phyloP scores from a whole-genome alignment of 108 stramenopile genomes.

The Parietichytrium sp. region DNA sequence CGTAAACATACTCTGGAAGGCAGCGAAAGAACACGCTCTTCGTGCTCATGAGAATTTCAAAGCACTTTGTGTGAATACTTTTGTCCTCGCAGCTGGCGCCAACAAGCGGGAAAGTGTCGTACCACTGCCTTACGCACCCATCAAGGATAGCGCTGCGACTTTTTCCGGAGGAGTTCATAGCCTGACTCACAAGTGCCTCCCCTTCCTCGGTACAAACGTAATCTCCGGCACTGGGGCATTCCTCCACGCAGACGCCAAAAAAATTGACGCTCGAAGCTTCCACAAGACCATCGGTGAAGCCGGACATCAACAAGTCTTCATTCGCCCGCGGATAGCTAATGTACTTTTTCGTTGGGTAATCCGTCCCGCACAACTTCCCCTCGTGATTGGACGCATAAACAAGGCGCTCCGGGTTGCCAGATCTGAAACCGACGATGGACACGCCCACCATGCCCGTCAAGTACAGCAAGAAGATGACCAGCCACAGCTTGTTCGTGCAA shows the following conservation, averaged over 20 bases:
- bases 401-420: neutral
- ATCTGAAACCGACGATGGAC: neutral
- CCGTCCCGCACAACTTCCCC: neutral
- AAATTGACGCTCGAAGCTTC: neutral
- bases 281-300: neutral
- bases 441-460: neutral
- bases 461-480: neutral
- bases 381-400: neutral
- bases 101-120: neutral
- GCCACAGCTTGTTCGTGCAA: neutral
- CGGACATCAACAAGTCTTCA: constrained; percentile 23
- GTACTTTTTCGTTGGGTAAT: neutral
- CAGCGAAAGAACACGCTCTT: constrained; percentile 6
- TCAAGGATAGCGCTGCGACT: neutral
- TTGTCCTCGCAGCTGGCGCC: neutral
- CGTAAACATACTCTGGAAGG: neutral
- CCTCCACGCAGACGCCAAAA: neutral
- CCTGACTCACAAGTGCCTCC: neutral
- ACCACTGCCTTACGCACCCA: neutral
- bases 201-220: constrained; percentile 1
- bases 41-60: constrained; percentile 3
- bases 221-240: constrained; percentile 19
- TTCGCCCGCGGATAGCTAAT: constrained; percentile 7
- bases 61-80: neutral
- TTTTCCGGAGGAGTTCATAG: neutral